Conservation (phyloP, 2,329 filamentous ascomycete species). For the Myotisia sp. region DNA sequence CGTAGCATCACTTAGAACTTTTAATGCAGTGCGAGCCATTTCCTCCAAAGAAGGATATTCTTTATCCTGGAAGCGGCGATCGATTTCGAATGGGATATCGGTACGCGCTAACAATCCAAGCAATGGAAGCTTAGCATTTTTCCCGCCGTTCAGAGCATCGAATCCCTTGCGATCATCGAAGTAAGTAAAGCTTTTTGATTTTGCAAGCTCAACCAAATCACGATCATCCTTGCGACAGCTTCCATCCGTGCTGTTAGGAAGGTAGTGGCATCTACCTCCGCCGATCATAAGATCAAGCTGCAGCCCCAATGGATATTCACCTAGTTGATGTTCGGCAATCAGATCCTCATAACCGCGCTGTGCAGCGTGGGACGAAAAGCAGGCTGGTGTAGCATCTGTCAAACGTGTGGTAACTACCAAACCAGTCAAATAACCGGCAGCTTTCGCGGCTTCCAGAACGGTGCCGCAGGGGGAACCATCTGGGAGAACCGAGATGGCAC, state of each 20-base stretch:
- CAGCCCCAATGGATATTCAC: slow-evolving; percentile 70
- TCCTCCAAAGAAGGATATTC: slow-evolving; percentile 79
- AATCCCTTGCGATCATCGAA: slow-evolving; percentile 59
- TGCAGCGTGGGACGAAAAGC: slow-evolving; percentile 81
- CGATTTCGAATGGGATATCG: slow-evolving; percentile 88
- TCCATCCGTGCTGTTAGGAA: slow-evolving; percentile 65
- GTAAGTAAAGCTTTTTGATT: slow-evolving; percentile 69
- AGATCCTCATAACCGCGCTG: slow-evolving; percentile 68
- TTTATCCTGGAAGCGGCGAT: slow-evolving; percentile 64
- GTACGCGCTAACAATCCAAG: slow-evolving; percentile 69
- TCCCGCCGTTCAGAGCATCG: slow-evolving; percentile 54
- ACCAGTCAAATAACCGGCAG: slow-evolving; percentile 80
- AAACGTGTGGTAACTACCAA: slow-evolving; percentile 89
- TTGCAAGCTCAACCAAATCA: slow-evolving; percentile 61
- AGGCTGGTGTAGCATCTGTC: slow-evolving; percentile 91
- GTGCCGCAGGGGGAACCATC: slow-evolving; percentile 80
- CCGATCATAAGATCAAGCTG: slow-evolving; percentile 87
- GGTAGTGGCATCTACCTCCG: slow-evolving; percentile 82
- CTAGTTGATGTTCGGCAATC: slow-evolving; percentile 85
- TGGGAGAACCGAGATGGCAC: slow-evolving; percentile 79
- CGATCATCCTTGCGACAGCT: slow-evolving; percentile 68
- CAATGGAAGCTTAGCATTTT: slow-evolving; percentile 58
- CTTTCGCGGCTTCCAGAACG: slow-evolving; percentile 83
- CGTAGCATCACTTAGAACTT: slow-evolving; percentile 66
- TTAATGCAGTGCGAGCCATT: slow-evolving; percentile 74